These are phyloP conservation scores for Globisporangium spinosum DNA, from an alignment of 352 stramenopile species.

Conservation along the genomic window DNA sequence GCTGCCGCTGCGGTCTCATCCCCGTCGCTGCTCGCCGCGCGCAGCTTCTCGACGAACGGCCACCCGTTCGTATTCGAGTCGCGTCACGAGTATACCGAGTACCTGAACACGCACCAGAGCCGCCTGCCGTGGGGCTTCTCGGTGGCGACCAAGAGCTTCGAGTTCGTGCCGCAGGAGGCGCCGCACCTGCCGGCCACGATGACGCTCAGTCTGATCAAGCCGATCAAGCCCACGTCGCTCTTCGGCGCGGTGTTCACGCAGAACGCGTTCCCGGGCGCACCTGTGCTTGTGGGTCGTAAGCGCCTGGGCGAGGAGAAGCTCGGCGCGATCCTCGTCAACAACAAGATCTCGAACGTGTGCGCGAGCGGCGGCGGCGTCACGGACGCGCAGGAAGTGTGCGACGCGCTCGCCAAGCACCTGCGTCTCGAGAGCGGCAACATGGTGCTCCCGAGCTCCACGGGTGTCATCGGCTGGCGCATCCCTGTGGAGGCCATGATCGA, in stretches of 20 bases:
- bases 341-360: constrained; percentile 99
- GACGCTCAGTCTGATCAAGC: constrained; percentile 87
- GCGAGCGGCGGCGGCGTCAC: constrained; percentile 89
- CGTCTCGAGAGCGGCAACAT: constrained; percentile 74
- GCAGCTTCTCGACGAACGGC: constrained; percentile 40
- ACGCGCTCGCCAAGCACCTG: constrained; percentile 88
- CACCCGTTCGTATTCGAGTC: constrained; percentile 80
- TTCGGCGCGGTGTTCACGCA: constrained; percentile 91
- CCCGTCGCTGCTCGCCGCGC: constrained; percentile 22
- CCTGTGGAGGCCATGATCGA: constrained; percentile 91
- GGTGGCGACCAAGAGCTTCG: constrained; percentile 75
- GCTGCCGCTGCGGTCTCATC: constrained; percentile 10
- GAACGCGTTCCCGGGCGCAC: constrained; percentile 89
- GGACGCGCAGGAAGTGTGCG: constrained; percentile 93
- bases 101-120: constrained; percentile 67
- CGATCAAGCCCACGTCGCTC: constrained; percentile 72
- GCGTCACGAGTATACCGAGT: constrained; percentile 78
- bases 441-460: constrained; percentile 95
- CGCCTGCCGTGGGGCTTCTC: constrained; percentile 85
- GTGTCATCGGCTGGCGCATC: constrained; percentile 98
- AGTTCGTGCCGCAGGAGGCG: constrained; percentile 83
- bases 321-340: constrained; percentile 97
- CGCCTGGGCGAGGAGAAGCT: constrained; percentile 88
- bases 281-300: constrained; percentile 88
- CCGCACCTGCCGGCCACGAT: constrained; percentile 77